Conservation (phyloP, 2,329 filamentous ascomycete species). For the Venturia aucupariae region DNA sequence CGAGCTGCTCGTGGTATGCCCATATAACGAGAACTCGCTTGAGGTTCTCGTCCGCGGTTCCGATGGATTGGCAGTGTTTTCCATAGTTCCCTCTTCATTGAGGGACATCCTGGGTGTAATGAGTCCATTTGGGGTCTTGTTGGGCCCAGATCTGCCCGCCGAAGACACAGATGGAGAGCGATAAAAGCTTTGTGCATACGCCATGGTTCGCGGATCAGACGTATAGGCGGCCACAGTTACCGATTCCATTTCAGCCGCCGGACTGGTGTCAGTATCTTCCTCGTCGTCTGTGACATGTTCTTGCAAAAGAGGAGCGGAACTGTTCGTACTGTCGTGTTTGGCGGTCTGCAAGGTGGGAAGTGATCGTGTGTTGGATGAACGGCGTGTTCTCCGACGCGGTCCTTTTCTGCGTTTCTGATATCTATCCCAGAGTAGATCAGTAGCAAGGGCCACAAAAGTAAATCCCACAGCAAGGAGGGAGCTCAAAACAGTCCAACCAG, state of each 20-base stretch:
- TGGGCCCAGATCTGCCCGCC: neutral
- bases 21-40: constrained; percentile 13
- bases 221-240: neutral
- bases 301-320: neutral
- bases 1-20: neutral
- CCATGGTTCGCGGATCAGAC: neutral
- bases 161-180: neutral
- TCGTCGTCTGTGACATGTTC: neutral
- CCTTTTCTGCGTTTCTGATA: constrained; percentile 15
- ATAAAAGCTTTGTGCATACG: neutral
- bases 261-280: neutral
- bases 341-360: neutral
- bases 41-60: constrained; percentile 9
- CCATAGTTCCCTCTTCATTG: neutral
- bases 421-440: constrained; percentile 23
- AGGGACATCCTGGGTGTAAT: neutral
- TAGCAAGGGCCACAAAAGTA: constrained; percentile 19
- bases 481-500: constrained; percentile 21
- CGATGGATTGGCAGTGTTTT: neutral
- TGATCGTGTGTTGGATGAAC: neutral
- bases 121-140: neutral
- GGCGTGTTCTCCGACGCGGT: neutral
- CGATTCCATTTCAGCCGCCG: neutral
- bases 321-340: neutral
- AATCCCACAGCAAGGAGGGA: constrained; percentile 17